These are phyloP conservation scores for Mortierella sp. DNA, from an alignment of 371 early-diverging fungal genomes.

Conservation along the genomic window DNA sequence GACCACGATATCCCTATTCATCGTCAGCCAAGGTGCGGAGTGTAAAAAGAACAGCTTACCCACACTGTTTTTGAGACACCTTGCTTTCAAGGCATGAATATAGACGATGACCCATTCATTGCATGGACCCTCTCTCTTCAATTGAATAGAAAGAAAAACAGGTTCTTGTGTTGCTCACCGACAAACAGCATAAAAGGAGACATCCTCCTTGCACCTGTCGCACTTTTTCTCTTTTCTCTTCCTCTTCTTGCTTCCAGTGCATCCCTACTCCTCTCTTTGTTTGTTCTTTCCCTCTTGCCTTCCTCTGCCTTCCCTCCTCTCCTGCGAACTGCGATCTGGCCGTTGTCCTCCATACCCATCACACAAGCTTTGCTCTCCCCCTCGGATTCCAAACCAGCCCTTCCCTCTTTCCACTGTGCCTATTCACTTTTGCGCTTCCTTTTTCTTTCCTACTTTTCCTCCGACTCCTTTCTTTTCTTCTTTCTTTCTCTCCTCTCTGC, in stretches of 20 bases:
- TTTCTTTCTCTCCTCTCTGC: neutral
- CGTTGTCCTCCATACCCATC: neutral
- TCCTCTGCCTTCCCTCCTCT: neutral
- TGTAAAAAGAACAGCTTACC: slow-evolving; percentile 1
- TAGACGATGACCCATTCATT: neutral
- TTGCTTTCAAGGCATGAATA: neutral
- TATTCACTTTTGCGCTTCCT: neutral
- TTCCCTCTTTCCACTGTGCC: neutral
- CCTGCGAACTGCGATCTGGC: neutral
- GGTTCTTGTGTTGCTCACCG: neutral
- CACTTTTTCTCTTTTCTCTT: neutral
- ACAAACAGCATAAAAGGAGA: slow-evolving; percentile 2
- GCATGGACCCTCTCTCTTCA: neutral
- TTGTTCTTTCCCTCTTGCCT: neutral
- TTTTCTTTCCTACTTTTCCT: slow-evolving; percentile 1
- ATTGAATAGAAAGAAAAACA: neutral
- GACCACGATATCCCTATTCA: neutral
- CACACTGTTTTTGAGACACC: slow-evolving; percentile 4
- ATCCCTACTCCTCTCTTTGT: neutral
- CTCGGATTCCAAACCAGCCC: slow-evolving; percentile 2
- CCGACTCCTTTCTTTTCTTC: neutral
- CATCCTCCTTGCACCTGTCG: neutral
- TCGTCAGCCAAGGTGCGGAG: neutral
- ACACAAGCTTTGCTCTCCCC: neutral
- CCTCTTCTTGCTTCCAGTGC: neutral